Conservation (phyloP, 257 asterid genomes). For the Lavandula angustifolia region DNA sequence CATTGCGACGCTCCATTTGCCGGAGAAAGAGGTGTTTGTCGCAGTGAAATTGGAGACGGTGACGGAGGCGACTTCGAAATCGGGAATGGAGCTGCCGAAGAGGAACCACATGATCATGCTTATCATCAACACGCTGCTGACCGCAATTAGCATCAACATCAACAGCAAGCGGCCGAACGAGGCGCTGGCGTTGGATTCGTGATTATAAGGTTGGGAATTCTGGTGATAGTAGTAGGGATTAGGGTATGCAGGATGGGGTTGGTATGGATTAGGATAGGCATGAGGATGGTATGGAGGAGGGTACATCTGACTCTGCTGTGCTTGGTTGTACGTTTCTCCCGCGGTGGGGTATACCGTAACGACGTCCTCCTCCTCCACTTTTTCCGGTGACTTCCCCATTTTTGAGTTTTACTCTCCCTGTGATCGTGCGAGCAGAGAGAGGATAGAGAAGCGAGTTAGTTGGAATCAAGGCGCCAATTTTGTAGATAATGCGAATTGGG, state of each 20-base stretch:
- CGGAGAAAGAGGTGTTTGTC: slow-evolving; percentile 11
- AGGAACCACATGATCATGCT: slow-evolving; percentile 53
- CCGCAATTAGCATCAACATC: slow-evolving; percentile 35
- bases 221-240: slow-evolving; percentile 16
- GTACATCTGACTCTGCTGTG: slow-evolving; percentile 22
- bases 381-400: slow-evolving; percentile 35
- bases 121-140: slow-evolving; percentile 42
- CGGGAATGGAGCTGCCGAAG: slow-evolving; percentile 49
- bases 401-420: slow-evolving; percentile 19
- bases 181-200: slow-evolving; percentile 17
- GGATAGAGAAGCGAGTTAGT: not conserved
- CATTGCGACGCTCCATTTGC: slow-evolving; percentile 37
- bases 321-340: slow-evolving; percentile 28
- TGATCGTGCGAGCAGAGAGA: slow-evolving; percentile 23
- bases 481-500: not conserved
- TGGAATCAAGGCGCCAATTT: not conserved
- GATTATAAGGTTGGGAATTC: not conserved
- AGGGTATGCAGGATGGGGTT: not conserved
- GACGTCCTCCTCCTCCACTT: slow-evolving; percentile 13
- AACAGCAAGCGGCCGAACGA: slow-evolving; percentile 44
- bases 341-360: slow-evolving; percentile 47
- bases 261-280: not conserved
- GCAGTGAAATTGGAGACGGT: slow-evolving; percentile 41
- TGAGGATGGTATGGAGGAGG: not conserved
- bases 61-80: slow-evolving; percentile 37